phyloP scores from a whole-genome alignment of 768 basidiomycete species.

The Amanita rubescens region DNA sequence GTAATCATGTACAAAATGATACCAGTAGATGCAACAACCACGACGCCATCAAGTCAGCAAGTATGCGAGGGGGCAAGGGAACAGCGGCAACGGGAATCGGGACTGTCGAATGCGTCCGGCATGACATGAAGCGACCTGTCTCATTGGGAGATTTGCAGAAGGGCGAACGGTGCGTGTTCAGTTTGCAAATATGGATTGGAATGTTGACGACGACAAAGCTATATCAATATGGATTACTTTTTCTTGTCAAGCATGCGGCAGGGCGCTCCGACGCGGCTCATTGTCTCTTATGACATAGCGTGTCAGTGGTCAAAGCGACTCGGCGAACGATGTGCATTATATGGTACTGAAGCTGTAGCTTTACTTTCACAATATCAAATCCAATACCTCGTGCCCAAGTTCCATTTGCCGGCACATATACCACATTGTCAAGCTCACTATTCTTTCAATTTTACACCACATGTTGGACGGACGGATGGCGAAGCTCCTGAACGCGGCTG shows the following conservation, averaged over 20 bases:
- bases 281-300: constrained; percentile 17
- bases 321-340: not conserved
- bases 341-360: not conserved
- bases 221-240: constrained; percentile 21
- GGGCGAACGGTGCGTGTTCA: constrained; percentile 8
- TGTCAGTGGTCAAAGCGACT: constrained; percentile 14
- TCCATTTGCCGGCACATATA: constrained; percentile 21
- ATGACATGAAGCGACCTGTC: constrained; percentile 15
- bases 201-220: constrained; percentile 2
- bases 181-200: not conserved
- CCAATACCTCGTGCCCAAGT: constrained; percentile 19
- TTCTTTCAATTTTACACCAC: constrained; percentile 16
- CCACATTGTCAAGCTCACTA: constrained; percentile 13
- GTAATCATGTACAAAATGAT: not conserved
- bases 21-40: constrained; percentile 9
- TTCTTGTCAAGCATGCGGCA: constrained; percentile 15
- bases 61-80: constrained; percentile 3
- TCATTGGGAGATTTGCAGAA: constrained; percentile 10
- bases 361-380: not conserved
- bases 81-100: constrained; percentile 15
- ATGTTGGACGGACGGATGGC: constrained; percentile 24
- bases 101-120: constrained; percentile 14
- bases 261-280: not conserved
- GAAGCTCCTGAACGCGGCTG: constrained; percentile 28
- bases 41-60: constrained; percentile 8